These are phyloP conservation scores for Cordyceps javanica DNA, from an alignment of 2,329 filamentous ascomycete species.

Conservation along the genomic window DNA sequence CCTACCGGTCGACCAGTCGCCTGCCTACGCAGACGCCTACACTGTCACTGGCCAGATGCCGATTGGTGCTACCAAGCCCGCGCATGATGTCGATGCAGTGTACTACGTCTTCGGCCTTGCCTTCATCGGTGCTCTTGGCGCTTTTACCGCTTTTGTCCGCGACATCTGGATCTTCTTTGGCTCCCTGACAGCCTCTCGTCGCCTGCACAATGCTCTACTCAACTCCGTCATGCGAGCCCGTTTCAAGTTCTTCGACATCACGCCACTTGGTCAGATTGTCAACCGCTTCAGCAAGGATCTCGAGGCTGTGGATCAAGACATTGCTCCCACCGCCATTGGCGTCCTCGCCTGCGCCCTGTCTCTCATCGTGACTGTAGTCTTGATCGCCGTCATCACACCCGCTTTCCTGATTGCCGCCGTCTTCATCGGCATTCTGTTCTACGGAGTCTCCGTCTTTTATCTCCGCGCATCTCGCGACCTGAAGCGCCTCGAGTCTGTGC, in stretches of 20 bases:
- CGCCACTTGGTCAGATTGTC: slow-evolving; percentile 91
- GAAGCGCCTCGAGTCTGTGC: slow-evolving; percentile 89
- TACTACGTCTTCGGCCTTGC: slow-evolving; percentile 87
- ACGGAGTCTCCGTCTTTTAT: slow-evolving; percentile 80
- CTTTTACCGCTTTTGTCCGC: slow-evolving; percentile 72
- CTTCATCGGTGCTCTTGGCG: slow-evolving; percentile 68
- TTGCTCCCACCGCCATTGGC: slow-evolving; percentile 82
- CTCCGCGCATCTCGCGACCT: slow-evolving; percentile 88
- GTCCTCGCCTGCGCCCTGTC: slow-evolving; percentile 58
- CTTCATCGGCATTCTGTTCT: slow-evolving; percentile 79
- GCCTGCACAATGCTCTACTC: slow-evolving; percentile 75
- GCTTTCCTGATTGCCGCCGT: slow-evolving; percentile 80
- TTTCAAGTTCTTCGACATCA: slow-evolving; percentile 97
- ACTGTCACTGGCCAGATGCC: slow-evolving; percentile 14
- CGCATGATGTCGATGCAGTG: slow-evolving; percentile 62
- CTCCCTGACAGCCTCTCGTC: slow-evolving; percentile 79
- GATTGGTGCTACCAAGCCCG: slow-evolving; percentile 20
- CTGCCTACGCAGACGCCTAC: slow-evolving; percentile 4
- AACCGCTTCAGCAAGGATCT: slow-evolving; percentile 98
- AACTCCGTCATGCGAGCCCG: slow-evolving; percentile 76
- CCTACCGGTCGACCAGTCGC: slow-evolving; percentile 7
- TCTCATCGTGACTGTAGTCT: slow-evolving; percentile 74
- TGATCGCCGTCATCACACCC: slow-evolving; percentile 86
- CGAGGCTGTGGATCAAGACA: slow-evolving; percentile 90
- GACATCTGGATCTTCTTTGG: slow-evolving; percentile 91